Percentiles rank a stretch among this genome's conserved stretches.
These are phyloP conservation scores for Colletotrichum neosansevieriae DNA, from an alignment of 2,329 filamentous ascomycete genomes.

Conservation along the genomic window DNA sequence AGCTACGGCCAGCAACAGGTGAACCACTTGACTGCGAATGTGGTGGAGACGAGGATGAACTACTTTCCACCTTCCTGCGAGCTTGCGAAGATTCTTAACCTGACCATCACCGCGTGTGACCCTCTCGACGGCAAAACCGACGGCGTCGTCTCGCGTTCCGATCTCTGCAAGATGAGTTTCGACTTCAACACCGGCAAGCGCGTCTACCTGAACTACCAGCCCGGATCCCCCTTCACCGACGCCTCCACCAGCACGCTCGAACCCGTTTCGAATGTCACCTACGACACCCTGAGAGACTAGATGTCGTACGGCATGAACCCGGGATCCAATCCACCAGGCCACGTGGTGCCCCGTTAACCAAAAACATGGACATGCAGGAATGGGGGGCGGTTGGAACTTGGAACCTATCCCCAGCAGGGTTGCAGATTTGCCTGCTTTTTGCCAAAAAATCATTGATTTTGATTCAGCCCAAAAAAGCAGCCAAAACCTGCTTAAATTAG, in stretches of 20 bases:
- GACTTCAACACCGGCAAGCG: constrained; percentile 45
- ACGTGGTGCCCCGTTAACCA: constrained; percentile 4
- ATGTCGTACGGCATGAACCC: constrained; percentile 59
- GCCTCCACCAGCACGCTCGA: constrained; percentile 45
- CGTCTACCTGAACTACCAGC: constrained; percentile 51
- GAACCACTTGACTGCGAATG: constrained; percentile 54
- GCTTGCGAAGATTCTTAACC: constrained; percentile 61
- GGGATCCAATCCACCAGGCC: not conserved
- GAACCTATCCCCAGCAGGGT: not conserved
- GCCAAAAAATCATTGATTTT: too few relatives aligned
- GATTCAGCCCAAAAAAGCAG: too few relatives aligned
- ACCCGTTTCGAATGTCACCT: constrained; percentile 58
- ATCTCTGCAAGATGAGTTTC: constrained; percentile 36
- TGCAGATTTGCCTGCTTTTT: too few relatives aligned
- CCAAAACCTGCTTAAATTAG: too few relatives aligned
- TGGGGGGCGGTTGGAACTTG: too few relatives aligned
- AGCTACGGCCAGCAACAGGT: constrained; percentile 58
- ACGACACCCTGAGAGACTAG: constrained; percentile 65
- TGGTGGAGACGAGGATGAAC: constrained; percentile 52
- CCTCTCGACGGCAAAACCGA: constrained; percentile 66
- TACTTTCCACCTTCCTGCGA: constrained; percentile 39
- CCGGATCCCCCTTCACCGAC: constrained; percentile 49
- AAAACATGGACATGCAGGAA: not conserved
- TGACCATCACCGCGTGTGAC: constrained; percentile 67
- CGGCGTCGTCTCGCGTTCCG: constrained; percentile 47